These are phyloP conservation scores for Rhizopogon sp. DNA, from an alignment of 768 basidiomycete genomes.

Conservation along the genomic window DNA sequence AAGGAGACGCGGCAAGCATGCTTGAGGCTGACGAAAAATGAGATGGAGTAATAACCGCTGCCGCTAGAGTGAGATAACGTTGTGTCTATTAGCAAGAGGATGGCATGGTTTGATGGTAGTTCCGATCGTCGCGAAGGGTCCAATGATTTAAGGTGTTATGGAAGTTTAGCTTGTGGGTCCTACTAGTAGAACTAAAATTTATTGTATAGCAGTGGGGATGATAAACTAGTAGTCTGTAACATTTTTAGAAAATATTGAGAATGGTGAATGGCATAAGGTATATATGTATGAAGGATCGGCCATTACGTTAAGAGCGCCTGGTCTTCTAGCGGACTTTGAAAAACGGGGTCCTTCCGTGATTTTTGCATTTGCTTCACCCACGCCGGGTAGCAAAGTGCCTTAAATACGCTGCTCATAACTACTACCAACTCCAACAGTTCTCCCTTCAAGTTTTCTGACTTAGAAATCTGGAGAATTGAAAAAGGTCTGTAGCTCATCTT, in stretches of 20 bases:
- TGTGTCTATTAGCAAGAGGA: neutral
- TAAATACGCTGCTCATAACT: constrained; percentile 32
- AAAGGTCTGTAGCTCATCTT: constrained; percentile 36
- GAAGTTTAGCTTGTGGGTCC: neutral
- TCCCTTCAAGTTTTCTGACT: constrained; percentile 23
- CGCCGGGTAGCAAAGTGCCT: constrained; percentile 35
- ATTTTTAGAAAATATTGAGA: neutral
- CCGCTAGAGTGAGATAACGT: neutral
- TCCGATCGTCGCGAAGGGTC: constrained; percentile 1
- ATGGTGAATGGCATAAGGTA: neutral
- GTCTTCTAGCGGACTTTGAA: constrained; percentile 26
- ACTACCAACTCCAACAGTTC: constrained; percentile 24
- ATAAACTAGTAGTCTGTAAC: neutral
- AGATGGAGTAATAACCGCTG: neutral
- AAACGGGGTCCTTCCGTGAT: constrained; percentile 27
- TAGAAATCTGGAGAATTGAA: constrained; percentile 28
- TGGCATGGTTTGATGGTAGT: too few relatives aligned
- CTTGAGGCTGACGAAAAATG: neutral
- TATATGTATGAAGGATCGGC: constrained; percentile 8
- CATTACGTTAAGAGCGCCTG: constrained; percentile 13
- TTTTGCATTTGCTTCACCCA: constrained; percentile 29
- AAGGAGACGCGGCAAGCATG: neutral
- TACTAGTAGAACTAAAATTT: neutral
- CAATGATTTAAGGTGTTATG: neutral
- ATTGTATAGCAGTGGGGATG: neutral